Evolutionary conservation across 495 filamentous ascomycete genomes (phyloP).

Genomic region (Ramalina intermedia): DNA sequence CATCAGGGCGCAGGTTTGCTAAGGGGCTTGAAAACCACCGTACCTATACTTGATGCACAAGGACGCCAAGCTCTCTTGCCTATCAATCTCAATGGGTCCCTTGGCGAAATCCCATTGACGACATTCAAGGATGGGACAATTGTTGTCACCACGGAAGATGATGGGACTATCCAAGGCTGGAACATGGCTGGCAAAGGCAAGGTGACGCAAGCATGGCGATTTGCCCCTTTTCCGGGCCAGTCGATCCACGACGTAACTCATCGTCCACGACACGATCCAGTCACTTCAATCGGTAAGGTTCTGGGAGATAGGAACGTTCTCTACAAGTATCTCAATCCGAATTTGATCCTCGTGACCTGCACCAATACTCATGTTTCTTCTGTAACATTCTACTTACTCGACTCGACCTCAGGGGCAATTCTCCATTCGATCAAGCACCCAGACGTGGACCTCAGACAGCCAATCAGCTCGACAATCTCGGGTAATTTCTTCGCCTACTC

Average conservation of each 20-base stretch:
- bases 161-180: constrained; percentile 50
- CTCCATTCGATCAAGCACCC: constrained; percentile 55
- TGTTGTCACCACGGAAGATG: constrained; percentile 46
- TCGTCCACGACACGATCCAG: constrained; percentile 63
- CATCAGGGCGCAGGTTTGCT: constrained; percentile 4
- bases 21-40: constrained; percentile 6
- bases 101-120: constrained; percentile 3
- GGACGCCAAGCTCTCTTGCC: constrained; percentile 8
- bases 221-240: constrained; percentile 52
- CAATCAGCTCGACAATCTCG: constrained; percentile 61
- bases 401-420: constrained; percentile 70
- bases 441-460: constrained; percentile 59
- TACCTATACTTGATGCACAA: constrained; percentile 7
- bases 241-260: constrained; percentile 49
- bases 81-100: constrained; percentile 10
- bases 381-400: constrained; percentile 67
- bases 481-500: constrained; percentile 96
- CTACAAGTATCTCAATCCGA: constrained; percentile 94
- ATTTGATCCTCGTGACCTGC: constrained; percentile 66
- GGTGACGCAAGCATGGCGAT: constrained; percentile 53
- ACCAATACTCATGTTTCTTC: constrained; percentile 38
- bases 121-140: constrained; percentile 11
- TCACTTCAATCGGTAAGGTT: constrained; percentile 89
- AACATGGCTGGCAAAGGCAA: constrained; percentile 26
- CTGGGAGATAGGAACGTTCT: constrained; percentile 80